Evolutionary conservation across 164 flowering plant species (phyloP), one percentile per base, ranked within the genome.

Genomic region (Paratinospora sagittata): DNA sequence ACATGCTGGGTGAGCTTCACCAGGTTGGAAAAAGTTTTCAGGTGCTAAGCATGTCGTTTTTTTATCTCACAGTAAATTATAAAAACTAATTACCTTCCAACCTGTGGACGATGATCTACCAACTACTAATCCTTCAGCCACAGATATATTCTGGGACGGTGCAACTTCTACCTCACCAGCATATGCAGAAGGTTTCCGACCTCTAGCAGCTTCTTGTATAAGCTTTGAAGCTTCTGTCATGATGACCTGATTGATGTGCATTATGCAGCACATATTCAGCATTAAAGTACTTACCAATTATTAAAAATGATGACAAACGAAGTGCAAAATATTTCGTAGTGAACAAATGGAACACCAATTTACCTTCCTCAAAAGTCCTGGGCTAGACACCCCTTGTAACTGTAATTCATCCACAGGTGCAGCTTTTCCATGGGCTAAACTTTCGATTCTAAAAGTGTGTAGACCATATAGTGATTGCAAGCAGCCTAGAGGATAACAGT

Each of bases 361-460:
- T 72, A 88, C 96, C 97, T 88, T 89, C 77, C 91, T 86, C 73
- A 92, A 67, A 65, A 77, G 64, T 33, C 78, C 89, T 73, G 93
- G 97, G 52, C 86, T 78, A 41, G 80, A 74, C 63, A 92, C 80
- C 65, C 97, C 97, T 81, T 92, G 96, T 69, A 92, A 78, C 78
- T 79, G 97, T 47, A 92, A 80, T 81, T 90, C 92, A 82, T 92
- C 96, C 16, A 92, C 93, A 8, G 89, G 88, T 47, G 97, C 82
- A 65, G 93, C 86, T 83, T 84, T 88, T 43, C 96, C 96, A 75
- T 57, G 84, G 21, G 91, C 84, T 75, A 88, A 81, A 67, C 83
- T 86, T 80, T 90, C 96, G 76, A 92, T 71, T 77, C 91, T 84
- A 55, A 90, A 72, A 58, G 97, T 90, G 73, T 88, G 88, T 55